Evolutionary conservation across 768 basidiomycete genomes (phyloP).

Genomic region (Psilocybe subaeruginosa): DNA sequence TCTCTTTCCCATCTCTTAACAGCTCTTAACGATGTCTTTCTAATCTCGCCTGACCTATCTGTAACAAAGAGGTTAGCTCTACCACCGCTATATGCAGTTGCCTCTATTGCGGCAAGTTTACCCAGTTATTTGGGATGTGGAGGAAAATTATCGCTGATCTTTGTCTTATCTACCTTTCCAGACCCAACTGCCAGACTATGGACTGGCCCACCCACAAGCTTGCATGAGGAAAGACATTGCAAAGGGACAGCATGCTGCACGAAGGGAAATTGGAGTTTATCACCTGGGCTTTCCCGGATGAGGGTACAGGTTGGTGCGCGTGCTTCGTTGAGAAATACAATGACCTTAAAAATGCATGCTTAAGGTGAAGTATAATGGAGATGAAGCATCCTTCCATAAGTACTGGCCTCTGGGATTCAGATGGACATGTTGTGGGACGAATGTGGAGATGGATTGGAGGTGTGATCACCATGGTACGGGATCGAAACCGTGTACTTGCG

Average conservation of each 20-base stretch:
- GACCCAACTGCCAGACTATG: constrained; percentile 27
- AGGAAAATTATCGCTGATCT: too few species aligned
- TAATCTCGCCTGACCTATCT: constrained; percentile 4
- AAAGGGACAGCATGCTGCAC: constrained; percentile 29
- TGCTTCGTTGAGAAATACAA: constrained; percentile 29
- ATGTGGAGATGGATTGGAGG: constrained; percentile 34
- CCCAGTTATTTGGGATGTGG: too few species aligned
- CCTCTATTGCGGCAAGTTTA: constrained; percentile 14
- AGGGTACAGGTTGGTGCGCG: constrained; percentile 34
- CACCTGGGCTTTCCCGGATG: constrained; percentile 32
- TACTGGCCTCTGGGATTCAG: constrained; percentile 35
- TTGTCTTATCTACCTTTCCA: background rate
- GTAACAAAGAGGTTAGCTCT: background rate
- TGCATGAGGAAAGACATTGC: constrained; percentile 21
- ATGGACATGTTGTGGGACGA: constrained; percentile 43
- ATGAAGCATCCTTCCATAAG: constrained; percentile 30
- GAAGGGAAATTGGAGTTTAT: constrained; percentile 39
- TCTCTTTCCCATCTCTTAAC: too few species aligned
- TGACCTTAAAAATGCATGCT: constrained; percentile 30
- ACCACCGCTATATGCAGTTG: constrained; percentile 2
- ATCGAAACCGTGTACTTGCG: constrained; percentile 36
- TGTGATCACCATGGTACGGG: constrained; percentile 45
- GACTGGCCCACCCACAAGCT: constrained; percentile 37
- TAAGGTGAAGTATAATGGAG: constrained; percentile 28
- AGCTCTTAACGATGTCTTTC: too few species aligned